A percentile compares a stretch with the other conserved stretches of the same genome.
Conservation (phyloP, 2,329 filamentous ascomycete species). For the Botrytis elliptica region DNA sequence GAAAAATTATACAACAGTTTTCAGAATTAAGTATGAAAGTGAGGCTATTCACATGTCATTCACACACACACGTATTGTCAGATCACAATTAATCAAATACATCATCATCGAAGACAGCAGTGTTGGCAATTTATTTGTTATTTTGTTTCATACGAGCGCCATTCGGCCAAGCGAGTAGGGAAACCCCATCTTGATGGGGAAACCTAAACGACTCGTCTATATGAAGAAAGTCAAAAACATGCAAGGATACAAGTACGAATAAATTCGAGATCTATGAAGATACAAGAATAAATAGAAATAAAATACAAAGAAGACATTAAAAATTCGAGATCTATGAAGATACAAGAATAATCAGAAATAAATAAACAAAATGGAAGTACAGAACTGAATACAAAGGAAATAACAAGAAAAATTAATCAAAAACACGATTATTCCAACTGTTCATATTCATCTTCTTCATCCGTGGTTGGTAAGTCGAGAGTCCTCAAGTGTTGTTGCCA, state of each 20-base stretch:
- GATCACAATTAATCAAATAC: neutral
- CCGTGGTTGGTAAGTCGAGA: too few species aligned
- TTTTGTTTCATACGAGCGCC: neutral
- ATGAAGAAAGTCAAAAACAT: neutral
- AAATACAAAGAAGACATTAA: neutral
- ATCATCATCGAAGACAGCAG: neutral
- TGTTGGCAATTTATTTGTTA: neutral
- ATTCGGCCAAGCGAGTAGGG: neutral
- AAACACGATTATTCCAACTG: too few species aligned
- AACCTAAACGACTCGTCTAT: conserved; percentile 4
- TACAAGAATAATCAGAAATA: neutral
- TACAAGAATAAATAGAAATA: neutral
- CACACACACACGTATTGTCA: neutral
- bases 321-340: neutral
- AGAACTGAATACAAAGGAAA: too few species aligned
- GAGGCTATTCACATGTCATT: rapidly evolving
- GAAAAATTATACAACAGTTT: neutral
- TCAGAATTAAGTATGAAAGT: neutral
- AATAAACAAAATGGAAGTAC: rapidly evolving
- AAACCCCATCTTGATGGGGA: neutral
- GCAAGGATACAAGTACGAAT: neutral
- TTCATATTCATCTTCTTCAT: too few species aligned
- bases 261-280: neutral
- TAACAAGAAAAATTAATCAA: neutral
- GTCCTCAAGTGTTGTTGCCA: too few species aligned